Evolutionary conservation across 805 yeast genomes (phyloP), one percentile per base, ranked within the genome.

Genomic region (Candida jianshihensis): DNA sequence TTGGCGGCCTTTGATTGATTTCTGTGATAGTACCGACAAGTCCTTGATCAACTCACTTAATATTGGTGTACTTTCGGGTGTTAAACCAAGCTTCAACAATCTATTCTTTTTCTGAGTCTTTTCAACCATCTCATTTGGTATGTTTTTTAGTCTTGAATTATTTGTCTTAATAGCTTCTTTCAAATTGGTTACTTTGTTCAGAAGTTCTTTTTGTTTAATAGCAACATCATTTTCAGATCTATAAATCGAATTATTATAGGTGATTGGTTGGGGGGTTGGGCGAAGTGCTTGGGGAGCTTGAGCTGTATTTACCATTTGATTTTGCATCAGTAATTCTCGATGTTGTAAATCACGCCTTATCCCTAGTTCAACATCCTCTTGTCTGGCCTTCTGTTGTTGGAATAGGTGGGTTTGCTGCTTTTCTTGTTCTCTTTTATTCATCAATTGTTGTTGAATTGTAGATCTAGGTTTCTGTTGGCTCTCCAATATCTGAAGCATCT

Each of bases 51-150:
- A 14, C 7, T 26, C 26, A n/a, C 16, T n/a, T 17, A 41, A 18
- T 9, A 33, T 30, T 16, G 15, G 21, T 22, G 34, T 39, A 13
- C 20, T 39, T 11, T 17, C 16, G 6, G 22, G 18, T 2, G 21
- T 7, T 9, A 41, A 17, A 9, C 45, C 45, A 18, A 39, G 20
- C 26, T 25, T 39, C 17, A 24, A 26, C 4, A 39, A 14, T 33
- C 20, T 32, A 4, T 39, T 38, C 20, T 36, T 39, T 16, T 29
- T 29, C n/a, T 14, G 26, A 8, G 16, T 19, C 15, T 29, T 18
- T 19, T 29, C 31, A 4, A n/a, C 31, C 24, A 29, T 29, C 16
- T 19, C 19, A 5, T 4, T n/a, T 19, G 19, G 31, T 19, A 29
- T 12, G 5, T 29, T 24, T 29, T 19, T 29, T 5, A 19, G 4